Base-by-base conservation (phyloP, 805 yeast species). In the Barnettozyma populi region DNA sequence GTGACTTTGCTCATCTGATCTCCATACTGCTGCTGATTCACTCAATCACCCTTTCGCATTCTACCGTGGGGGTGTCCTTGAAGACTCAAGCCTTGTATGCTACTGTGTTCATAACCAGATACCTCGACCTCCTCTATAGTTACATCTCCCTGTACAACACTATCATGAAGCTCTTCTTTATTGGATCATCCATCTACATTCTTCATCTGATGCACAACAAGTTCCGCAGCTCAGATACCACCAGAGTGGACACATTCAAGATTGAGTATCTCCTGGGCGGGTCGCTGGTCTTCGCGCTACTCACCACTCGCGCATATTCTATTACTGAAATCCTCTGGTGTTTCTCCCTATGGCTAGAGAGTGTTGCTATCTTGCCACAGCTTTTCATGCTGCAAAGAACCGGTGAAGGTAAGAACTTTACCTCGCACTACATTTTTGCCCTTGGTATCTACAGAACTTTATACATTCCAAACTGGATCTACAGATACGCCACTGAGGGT, bases 391-490 rank as follows among this genome's bases (percentile, higher is more conserved):
- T 94, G 50, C 96, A 90, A 62, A 83, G 85, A 55, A 81, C 92
- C 2, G 97, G 97, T 16, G 85, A 86, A 58, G 90, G 97, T 4
- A 86, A 86, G 64, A 78, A 86, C 52, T 74, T 94, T 61, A 94
- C 98, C 3, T 77, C 84, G 44, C 97, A 94, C 66, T 94, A 94
- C 66, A 88, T 94, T 52, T 90, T 92, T 66, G 96, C 97, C 1
- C 72, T 94, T 62, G 99, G 99, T 14, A 56, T 85, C 2, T 94
- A 94, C 73, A 76, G 99, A 56, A 86, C 92, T 0, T 72, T 94
- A 44, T 94, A 94, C 65, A 80, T 94, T 56, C 95, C 96, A 54
- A 94, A 92, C 68, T 94, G 99, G 99, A 64, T 90, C 55, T 94
- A 90, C 76, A 80, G 97, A 65, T 88, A 83, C 69, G 69, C 69